Percentiles rank a stretch among this genome's conserved stretches.
Evolutionary conservation across 331 rosid species (phyloP).

Genomic region (Cydonia oblonga): DNA sequence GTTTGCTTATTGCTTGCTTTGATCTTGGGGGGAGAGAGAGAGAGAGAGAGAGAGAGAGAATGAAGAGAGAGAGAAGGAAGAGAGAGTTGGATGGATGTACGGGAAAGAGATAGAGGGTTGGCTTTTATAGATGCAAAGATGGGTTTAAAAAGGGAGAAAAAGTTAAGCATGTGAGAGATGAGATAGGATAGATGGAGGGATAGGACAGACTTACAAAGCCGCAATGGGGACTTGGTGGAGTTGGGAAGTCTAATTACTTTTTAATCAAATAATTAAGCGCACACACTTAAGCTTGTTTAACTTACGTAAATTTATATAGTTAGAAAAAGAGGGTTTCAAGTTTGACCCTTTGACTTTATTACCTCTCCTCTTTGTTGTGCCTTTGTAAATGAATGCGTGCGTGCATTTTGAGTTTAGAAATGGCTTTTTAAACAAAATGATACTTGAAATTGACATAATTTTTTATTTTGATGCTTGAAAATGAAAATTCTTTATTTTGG

Average conservation of each 20-base stretch:
- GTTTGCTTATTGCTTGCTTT: neutral
- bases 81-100: conserved; percentile 32
- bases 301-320: conserved; percentile 13
- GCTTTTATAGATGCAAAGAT: conserved; percentile 40
- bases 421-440: too few relatives aligned
- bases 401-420: neutral
- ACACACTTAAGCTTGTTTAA: conserved; percentile 14
- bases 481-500: too few relatives aligned
- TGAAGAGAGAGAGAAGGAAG: neutral
- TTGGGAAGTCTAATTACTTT: neutral
- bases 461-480: too few relatives aligned
- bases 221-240: neutral
- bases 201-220: neutral
- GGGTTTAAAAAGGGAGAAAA: conserved; percentile 17
- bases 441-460: too few relatives aligned
- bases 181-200: neutral
- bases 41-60: conserved; percentile 5
- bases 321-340: conserved; percentile 22
- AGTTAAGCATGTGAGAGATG: conserved; percentile 16
- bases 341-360: conserved; percentile 54
- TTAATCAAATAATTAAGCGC: neutral
- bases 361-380: neutral
- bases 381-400: conserved; percentile 24
- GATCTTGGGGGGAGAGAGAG: neutral
- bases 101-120: conserved; percentile 24